Evolutionary conservation across 768 basidiomycete species (phyloP), one percentile per base, ranked within the genome.

Genomic region (Leccinum incarnatum): DNA sequence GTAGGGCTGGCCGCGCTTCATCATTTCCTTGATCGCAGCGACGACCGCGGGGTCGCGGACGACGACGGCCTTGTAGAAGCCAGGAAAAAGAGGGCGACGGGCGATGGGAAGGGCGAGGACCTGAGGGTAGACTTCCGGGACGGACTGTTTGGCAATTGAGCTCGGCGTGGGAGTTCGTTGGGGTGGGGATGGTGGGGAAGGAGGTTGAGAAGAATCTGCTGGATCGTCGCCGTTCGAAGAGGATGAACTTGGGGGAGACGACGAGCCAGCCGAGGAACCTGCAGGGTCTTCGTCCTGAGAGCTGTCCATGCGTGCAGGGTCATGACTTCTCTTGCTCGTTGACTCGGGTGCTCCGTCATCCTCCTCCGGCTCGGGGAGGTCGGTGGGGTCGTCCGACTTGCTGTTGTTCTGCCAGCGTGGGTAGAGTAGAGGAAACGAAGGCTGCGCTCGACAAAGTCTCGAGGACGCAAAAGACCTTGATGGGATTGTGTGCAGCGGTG

Each of bases 21-120:
- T 92, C 86, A 96, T 92, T 70, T 97, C 95, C 75, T 94, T 92
- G 69, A 99, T 91, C 14, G 95, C 93, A 8, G 87, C 85, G 40
- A 98, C 94, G 32, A 99, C 96, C 0, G 85, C 82, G 0, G 93
- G 93, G 64, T 98, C 91, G 21, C 88, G 84, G 53, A 99, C 83
- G 57, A 98, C 94, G 52, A 98, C 95, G 2, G 95, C 96, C 72
- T 98, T 97, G 82, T 98, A 98, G 75, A 98, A 97, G 30, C 95
- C 94, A 4, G 96, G 96, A 77, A 98, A 98, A 49, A 98, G 86
- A 1, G 96, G 96, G 17, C 96, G 83, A 46, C 95, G 87, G 32
- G 94, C 94, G 59, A 98, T 98, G 4, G 96, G 96, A 0, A 98
- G 83, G 2, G 95, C 96, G 27, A 98, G 83, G 46, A 98, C 88